Conservation (phyloP, 169 alveolate genomes). For the Perkinsus marinus region DNA sequence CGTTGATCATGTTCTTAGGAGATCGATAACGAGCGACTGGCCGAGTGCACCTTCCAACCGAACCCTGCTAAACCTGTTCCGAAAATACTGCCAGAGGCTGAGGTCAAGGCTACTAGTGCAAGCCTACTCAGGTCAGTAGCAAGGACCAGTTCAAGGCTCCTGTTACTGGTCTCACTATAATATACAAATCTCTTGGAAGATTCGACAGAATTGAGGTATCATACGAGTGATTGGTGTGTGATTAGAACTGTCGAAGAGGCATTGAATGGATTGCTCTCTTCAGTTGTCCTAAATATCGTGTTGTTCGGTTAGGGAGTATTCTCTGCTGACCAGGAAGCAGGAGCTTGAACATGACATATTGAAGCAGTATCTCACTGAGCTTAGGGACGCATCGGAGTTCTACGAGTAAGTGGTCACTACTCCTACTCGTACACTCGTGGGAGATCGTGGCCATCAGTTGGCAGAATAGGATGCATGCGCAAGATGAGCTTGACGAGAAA, state of each 20-base stretch:
- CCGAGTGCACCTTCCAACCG: not conserved
- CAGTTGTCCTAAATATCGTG: no score
- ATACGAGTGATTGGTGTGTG: no score
- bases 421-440: no score
- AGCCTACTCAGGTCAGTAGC: not conserved
- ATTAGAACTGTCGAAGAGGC: no score
- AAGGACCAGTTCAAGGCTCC: not conserved
- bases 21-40: not conserved
- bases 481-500: not conserved
- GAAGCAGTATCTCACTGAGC: not conserved
- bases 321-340: not conserved
- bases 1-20: no score
- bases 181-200: no score
- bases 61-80: not conserved
- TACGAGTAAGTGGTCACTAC: not conserved
- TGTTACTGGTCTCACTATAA: no score
- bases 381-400: not conserved
- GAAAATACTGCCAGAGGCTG: not conserved
- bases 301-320: not conserved
- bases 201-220: no score
- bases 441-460: not conserved
- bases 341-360: not conserved
- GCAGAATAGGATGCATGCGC: not conserved
- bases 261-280: no score
- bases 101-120: not conserved